These are phyloP conservation scores for Aristolochia californica DNA, from an alignment of 164 flowering plant species.

Conservation along the genomic window DNA sequence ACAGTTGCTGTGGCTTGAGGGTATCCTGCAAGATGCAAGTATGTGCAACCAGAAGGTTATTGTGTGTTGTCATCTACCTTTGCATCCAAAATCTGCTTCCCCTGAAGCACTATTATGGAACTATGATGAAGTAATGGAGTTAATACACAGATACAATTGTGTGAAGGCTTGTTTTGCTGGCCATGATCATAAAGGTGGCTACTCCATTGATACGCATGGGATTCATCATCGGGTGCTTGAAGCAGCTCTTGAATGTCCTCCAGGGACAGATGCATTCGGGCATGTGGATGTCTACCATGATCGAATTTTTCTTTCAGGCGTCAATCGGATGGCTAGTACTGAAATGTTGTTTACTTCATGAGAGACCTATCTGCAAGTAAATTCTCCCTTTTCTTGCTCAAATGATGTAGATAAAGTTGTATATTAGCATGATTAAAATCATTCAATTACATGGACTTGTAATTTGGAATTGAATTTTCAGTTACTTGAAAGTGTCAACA, in stretches of 20 bases:
- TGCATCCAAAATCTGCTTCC: conserved; percentile 57
- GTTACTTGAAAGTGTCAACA: too few relatives aligned
- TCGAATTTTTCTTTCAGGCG: conserved; percentile 49
- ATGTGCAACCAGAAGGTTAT: conserved; percentile 52
- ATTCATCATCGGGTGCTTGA: conserved; percentile 79
- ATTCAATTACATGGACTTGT: too few relatives aligned
- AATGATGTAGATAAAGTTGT: too few relatives aligned
- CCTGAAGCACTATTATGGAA: conserved; percentile 78
- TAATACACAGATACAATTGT: conserved; percentile 60
- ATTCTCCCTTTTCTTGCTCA: too few relatives aligned
- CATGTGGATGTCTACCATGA: conserved; percentile 56
- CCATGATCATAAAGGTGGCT: conserved; percentile 84
- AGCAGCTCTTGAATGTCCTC: conserved; percentile 94
- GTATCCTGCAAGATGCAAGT: conserved; percentile 51
- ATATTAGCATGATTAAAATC: too few relatives aligned
- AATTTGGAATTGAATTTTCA: too few relatives aligned
- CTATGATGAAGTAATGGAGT: conserved; percentile 73
- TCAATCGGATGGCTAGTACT: conserved; percentile 49
- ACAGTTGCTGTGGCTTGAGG: conserved; percentile 71
- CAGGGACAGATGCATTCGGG: conserved; percentile 73
- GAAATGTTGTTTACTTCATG: conserved; percentile 43
- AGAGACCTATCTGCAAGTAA: not conserved
- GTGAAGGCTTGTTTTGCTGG: conserved; percentile 85
- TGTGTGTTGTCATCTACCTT: conserved; percentile 81
- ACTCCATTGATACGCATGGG: conserved; percentile 67